Percentiles rank a stretch among this genome's conserved stretches.
Evolutionary conservation across 2,329 filamentous ascomycete species (phyloP).

Genomic region (Coccinonectria pachysandricola): DNA sequence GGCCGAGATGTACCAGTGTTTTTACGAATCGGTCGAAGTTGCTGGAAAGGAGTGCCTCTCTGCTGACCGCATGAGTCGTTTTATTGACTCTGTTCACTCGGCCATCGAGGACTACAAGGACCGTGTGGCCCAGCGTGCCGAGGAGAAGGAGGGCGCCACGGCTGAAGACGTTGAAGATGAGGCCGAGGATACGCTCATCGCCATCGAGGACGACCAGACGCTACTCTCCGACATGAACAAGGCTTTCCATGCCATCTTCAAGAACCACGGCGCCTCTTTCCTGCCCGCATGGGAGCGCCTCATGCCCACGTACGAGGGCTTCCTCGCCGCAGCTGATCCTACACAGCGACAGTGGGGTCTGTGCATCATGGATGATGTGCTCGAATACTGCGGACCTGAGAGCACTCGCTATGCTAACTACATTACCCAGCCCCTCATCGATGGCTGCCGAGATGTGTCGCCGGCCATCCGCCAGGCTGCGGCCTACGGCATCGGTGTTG

Average conservation of each 20-base stretch:
- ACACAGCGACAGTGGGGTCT: slow-evolving; percentile 98
- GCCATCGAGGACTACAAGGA: slow-evolving; percentile 89
- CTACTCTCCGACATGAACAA: slow-evolving; percentile 99
- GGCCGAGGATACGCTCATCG: slow-evolving; percentile 75
- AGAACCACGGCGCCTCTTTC: slow-evolving; percentile 82
- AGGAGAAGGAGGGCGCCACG: slow-evolving; percentile 64
- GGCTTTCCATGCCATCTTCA: slow-evolving; percentile 97
- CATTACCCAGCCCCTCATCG: slow-evolving; percentile 77
- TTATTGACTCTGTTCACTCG: slow-evolving; percentile 76
- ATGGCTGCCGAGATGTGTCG: slow-evolving; percentile 75
- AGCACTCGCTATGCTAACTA: slow-evolving; percentile 79
- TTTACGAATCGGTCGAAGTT: slow-evolving; percentile 96
- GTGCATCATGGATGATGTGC: slow-evolving; percentile 95
- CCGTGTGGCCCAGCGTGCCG: slow-evolving; percentile 71
- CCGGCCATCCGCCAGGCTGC: slow-evolving; percentile 92
- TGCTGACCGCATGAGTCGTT: slow-evolving; percentile 68
- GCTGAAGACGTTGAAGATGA: slow-evolving; percentile 86
- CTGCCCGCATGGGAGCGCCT: slow-evolving; percentile 80
- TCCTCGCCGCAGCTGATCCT: slow-evolving; percentile 70
- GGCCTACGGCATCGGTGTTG: slow-evolving; percentile 90
- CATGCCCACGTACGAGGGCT: slow-evolving; percentile 73
- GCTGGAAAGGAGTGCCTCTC: slow-evolving; percentile 77
- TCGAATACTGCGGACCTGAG: slow-evolving; percentile 89
- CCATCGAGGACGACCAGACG: slow-evolving; percentile 95
- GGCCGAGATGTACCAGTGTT: slow-evolving; percentile 99